Percentiles rank a stretch among this genome's conserved stretches.
phyloP scores from a whole-genome alignment of 2,329 filamentous ascomycete genomes.

The Fusarium sarcochroum region DNA sequence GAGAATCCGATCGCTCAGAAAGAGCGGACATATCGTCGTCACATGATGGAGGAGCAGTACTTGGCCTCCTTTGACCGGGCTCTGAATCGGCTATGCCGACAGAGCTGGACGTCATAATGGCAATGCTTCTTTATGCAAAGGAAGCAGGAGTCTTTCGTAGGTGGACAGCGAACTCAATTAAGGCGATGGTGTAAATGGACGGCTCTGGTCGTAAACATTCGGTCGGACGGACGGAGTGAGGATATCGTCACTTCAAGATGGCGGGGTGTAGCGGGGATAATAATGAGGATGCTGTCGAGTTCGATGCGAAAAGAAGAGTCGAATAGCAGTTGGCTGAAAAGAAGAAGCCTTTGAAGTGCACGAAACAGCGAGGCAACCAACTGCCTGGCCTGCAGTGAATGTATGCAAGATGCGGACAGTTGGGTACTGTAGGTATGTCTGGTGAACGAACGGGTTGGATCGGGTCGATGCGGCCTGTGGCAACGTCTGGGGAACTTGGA shows the following conservation, averaged over 20 bases:
- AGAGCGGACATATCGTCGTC: constrained; percentile 26
- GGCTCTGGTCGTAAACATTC: constrained; percentile 23
- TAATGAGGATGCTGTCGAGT: constrained; percentile 1
- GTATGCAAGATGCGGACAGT: neutral
- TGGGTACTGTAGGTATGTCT: neutral
- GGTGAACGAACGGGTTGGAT: constrained; percentile 32
- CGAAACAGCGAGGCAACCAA: neutral
- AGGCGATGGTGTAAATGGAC: constrained; percentile 4
- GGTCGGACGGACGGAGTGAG: constrained; percentile 30
- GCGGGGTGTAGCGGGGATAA: constrained; percentile 30
- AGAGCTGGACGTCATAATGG: constrained; percentile 4
- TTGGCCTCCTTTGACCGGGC: constrained; percentile 23
- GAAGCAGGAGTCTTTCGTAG: neutral
- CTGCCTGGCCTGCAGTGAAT: neutral
- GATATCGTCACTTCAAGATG: constrained; percentile 27
- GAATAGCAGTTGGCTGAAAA: neutral
- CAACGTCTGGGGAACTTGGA: constrained; percentile 15
- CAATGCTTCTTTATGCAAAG: neutral
- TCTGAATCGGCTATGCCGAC: constrained; percentile 4
- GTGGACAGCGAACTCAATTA: neutral
- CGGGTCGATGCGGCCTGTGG: constrained; percentile 36
- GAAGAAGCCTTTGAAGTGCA: neutral
- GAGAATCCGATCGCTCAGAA: constrained; percentile 15
- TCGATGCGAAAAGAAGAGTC: neutral
- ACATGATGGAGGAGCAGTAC: constrained; percentile 40